A percentile compares a stretch with the other conserved stretches of the same genome.
Evolutionary conservation across 177 flowering plant species (phyloP).

Genomic region (Tripterygium wilfordii): DNA sequence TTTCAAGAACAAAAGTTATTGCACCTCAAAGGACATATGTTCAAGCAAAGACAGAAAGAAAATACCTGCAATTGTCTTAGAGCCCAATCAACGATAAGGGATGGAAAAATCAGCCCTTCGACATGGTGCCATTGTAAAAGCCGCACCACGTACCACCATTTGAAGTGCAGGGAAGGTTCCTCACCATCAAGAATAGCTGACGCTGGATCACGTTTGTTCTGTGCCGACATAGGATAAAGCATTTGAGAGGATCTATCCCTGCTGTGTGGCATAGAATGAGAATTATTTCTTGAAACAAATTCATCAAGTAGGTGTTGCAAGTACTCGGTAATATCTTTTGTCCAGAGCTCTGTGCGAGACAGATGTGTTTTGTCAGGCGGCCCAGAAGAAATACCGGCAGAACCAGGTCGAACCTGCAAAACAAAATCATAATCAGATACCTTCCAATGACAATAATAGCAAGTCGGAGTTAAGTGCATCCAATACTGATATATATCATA

Average conservation of each 20-base stretch:
- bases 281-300: constrained; percentile 41
- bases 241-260: constrained; percentile 65
- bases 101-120: constrained; percentile 79
- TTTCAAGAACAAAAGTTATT: too few species aligned
- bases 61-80: constrained; percentile 79
- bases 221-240: constrained; percentile 46
- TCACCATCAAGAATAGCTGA: constrained; percentile 43
- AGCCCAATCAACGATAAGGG: constrained; percentile 90
- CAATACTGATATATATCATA: background rate
- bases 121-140: constrained; percentile 87
- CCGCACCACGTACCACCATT: constrained; percentile 95
- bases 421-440: constrained; percentile 9
- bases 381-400: constrained; percentile 58
- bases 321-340: constrained; percentile 89
- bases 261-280: constrained; percentile 36
- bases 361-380: constrained; percentile 60
- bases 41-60: background rate
- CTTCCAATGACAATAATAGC: constrained; percentile 6
- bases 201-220: constrained; percentile 42
- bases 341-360: constrained; percentile 87
- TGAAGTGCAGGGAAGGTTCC: constrained; percentile 75
- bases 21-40: background rate
- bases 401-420: constrained; percentile 69
- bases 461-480: background rate
- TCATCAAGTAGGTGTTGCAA: constrained; percentile 82